These are phyloP conservation scores for Coelastrella sp. DNA, from an alignment of 139 green algal species.

Conservation along the genomic window DNA sequence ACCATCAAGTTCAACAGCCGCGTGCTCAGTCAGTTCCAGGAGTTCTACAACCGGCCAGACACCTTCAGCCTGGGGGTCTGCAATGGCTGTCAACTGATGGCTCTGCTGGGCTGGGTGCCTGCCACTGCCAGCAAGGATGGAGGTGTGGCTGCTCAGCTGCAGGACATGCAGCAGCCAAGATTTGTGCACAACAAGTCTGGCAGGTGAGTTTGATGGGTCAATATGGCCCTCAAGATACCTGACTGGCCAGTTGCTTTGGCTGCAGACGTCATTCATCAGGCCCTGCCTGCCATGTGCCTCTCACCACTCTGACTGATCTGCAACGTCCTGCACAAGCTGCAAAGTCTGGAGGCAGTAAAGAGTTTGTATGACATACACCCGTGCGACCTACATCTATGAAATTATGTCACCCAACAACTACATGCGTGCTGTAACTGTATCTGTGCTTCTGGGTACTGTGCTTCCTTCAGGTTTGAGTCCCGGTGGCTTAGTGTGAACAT, in stretches of 20 bases:
- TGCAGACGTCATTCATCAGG: no score
- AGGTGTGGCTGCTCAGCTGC: conserved; percentile 66
- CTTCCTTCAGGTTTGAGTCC: conserved; percentile 35
- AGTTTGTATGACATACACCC: no score
- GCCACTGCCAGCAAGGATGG: conserved; percentile 54
- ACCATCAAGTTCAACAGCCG: conserved; percentile 94
- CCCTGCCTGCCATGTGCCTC: no score
- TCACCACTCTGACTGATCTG: no score
- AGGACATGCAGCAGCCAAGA: conserved; percentile 88
- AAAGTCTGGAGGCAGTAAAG: not conserved
- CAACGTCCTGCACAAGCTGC: no score
- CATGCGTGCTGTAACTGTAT: not conserved
- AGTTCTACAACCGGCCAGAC: conserved; percentile 71
- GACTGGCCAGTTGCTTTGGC: not conserved
- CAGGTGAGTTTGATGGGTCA: conserved; percentile 79
- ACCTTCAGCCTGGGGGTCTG: conserved; percentile 98
- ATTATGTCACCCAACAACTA: not conserved
- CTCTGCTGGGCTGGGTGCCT: conserved; percentile 97
- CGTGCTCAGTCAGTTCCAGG: conserved; percentile 87
- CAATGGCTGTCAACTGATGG: conserved; percentile 99
- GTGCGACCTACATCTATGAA: no score
- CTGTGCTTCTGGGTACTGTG: not conserved
- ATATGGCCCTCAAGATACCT: not conserved
- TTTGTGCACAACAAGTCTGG: conserved; percentile 96
- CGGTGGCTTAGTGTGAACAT: conserved; percentile 77